A percentile compares a stretch with the other conserved stretches of the same genome.
Conservation (phyloP, 345 rosid species). For the Camelina neglecta region DNA sequence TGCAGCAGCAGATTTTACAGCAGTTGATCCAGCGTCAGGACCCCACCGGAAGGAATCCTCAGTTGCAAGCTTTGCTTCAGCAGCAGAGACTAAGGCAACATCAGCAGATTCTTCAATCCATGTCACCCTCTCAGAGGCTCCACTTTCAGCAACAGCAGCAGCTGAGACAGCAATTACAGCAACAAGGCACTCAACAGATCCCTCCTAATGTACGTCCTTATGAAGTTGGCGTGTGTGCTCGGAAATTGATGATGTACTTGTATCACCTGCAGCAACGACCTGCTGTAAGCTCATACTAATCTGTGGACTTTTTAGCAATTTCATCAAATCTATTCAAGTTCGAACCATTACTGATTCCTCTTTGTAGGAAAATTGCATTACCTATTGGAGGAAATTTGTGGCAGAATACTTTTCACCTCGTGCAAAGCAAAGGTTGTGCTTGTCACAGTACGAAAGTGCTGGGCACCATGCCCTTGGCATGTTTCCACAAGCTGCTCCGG, state of each 20-base stretch:
- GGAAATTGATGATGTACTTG: slow-evolving; percentile 91
- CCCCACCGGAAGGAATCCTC: slow-evolving; percentile 62
- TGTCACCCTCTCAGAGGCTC: slow-evolving; percentile 85
- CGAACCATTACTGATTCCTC: slow-evolving; percentile 22
- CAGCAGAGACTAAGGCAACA: slow-evolving; percentile 71
- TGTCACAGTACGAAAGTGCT: slow-evolving; percentile 82
- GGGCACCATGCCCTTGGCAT: slow-evolving; percentile 92
- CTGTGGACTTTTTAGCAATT: slow-evolving; percentile 2
- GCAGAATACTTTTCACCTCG: slow-evolving; percentile 92
- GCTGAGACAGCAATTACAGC: slow-evolving; percentile 76
- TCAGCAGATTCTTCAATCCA: slow-evolving; percentile 69
- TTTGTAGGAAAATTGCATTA: slow-evolving; percentile 79
- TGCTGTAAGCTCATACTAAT: slow-evolving; percentile 55
- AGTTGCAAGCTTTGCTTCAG: slow-evolving; percentile 71
- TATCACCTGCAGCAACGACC: slow-evolving; percentile 91
- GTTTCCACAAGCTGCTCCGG: slow-evolving; percentile 93
- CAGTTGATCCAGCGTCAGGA: slow-evolving; percentile 84
- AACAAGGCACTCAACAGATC: slow-evolving; percentile 70
- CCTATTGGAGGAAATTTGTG: slow-evolving; percentile 95
- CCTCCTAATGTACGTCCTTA: slow-evolving; percentile 63
- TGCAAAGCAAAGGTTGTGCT: slow-evolving; percentile 94
- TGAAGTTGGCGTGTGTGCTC: slow-evolving; percentile 91
- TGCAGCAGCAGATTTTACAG: slow-evolving; percentile 79
- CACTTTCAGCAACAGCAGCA: slow-evolving; percentile 71
- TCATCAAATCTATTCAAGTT: slow-evolving; percentile 3